These are phyloP conservation scores for Penicillium olsonii DNA, from an alignment of 2,329 filamentous ascomycete genomes.

Conservation along the genomic window DNA sequence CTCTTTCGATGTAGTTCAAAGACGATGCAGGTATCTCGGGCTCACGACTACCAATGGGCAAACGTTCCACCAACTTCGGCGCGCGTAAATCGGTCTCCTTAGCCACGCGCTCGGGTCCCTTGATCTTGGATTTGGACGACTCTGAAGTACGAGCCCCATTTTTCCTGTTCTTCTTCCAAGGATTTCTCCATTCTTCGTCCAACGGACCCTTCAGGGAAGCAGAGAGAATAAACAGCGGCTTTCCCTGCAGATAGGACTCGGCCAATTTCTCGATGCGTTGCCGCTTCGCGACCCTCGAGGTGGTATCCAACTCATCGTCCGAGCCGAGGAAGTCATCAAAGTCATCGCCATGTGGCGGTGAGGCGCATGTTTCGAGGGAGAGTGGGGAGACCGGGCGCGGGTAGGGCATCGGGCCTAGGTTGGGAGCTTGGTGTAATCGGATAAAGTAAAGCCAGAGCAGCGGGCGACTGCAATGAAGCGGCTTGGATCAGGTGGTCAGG, in stretches of 20 bases:
- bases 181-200: constrained; percentile 47
- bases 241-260: constrained; percentile 45
- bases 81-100: constrained; percentile 31
- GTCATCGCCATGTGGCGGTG: constrained; percentile 28
- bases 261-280: constrained; percentile 46
- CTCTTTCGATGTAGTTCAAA: background rate
- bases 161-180: constrained; percentile 41
- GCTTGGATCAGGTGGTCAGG: background rate
- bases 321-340: constrained; percentile 34
- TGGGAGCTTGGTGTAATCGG: constrained; percentile 2
- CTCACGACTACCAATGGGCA: constrained; percentile 1
- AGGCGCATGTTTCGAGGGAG: constrained; percentile 36
- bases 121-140: background rate
- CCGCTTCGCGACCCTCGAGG: constrained; percentile 37
- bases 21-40: constrained; percentile 1
- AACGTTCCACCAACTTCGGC: constrained; percentile 20
- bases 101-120: constrained; percentile 21
- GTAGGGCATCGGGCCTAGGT: constrained; percentile 33
- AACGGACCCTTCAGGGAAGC: constrained; percentile 50
- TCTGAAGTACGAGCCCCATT: background rate
- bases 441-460: constrained; percentile 19
- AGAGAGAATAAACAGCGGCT: constrained; percentile 47
- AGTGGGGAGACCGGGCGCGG: constrained; percentile 36
- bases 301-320: constrained; percentile 42
- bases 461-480: constrained; percentile 24